These are phyloP conservation scores for Claviceps quebecensis DNA, from an alignment of 2,329 filamentous ascomycete species.

Conservation along the genomic window DNA sequence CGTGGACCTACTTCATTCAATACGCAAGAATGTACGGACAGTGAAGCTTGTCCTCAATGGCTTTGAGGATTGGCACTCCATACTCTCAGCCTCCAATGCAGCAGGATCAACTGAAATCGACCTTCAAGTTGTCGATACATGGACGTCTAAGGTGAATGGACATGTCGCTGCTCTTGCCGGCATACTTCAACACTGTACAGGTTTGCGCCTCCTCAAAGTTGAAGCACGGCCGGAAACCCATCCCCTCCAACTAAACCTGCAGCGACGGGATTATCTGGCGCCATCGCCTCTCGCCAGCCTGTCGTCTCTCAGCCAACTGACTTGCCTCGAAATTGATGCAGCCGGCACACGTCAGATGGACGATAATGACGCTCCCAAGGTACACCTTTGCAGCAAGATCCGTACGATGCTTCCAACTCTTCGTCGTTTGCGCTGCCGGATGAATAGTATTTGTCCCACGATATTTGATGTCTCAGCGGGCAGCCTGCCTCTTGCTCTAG, in stretches of 20 bases:
- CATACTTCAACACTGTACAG: slow-evolving; percentile 6
- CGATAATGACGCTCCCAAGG: not conserved
- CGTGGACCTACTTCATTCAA: slow-evolving; percentile 2
- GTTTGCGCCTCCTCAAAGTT: slow-evolving; percentile 2
- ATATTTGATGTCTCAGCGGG: slow-evolving; percentile 2
- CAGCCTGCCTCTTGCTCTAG: not conserved
- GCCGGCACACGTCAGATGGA: slow-evolving; percentile 2
- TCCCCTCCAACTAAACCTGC: not conserved
- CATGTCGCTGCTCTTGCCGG: slow-evolving; percentile 1
- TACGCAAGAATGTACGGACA: slow-evolving; percentile 1
- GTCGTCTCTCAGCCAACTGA: slow-evolving; percentile 3
- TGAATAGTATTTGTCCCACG: slow-evolving; percentile 3
- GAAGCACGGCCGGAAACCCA: slow-evolving; percentile 5
- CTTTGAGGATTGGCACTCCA: slow-evolving; percentile 6
- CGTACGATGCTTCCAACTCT: slow-evolving; percentile 3
- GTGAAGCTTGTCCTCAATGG: slow-evolving; percentile 1
- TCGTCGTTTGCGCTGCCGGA: slow-evolving; percentile 6
- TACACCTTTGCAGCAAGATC: slow-evolving; percentile 5
- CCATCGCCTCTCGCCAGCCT: slow-evolving; percentile 3
- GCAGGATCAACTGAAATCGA: not conserved
- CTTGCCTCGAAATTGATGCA: slow-evolving; percentile 6
- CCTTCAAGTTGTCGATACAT: not conserved
- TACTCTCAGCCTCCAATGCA: not conserved
- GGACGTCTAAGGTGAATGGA: slow-evolving; percentile 4
- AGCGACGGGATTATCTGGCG: slow-evolving; percentile 5